Percentiles rank a stretch among this genome's conserved stretches.
Evolutionary conservation across 106 monocot genomes (phyloP).

Genomic region (Acanthochlamys bracteata): DNA sequence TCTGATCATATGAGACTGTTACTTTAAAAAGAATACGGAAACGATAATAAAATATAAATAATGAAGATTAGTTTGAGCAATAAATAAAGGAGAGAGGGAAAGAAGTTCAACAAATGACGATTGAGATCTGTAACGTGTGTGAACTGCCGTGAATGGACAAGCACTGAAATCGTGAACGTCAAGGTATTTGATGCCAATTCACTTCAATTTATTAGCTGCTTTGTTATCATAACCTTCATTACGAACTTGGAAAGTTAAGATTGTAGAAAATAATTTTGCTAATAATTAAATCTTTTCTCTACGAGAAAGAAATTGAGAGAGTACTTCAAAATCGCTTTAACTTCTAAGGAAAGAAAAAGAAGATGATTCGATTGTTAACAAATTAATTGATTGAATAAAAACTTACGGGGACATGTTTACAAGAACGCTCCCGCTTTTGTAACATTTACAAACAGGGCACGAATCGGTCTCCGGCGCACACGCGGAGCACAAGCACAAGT

Average conservation of each 20-base stretch:
- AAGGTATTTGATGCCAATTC: no score
- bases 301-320: neutral
- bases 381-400: slow-evolving; percentile 1
- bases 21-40: no score
- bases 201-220: no score
- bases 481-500: slow-evolving; percentile 12
- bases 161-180: no score
- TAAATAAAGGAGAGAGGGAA: neutral
- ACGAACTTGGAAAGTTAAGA: neutral
- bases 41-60: no score
- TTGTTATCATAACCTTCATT: no score
- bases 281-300: neutral
- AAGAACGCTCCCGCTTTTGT: slow-evolving; percentile 2
- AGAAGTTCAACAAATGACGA: no score
- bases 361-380: neutral
- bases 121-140: no score
- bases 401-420: slow-evolving; percentile 5
- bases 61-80: neutral
- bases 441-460: slow-evolving; percentile 10
- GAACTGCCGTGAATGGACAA: no score
- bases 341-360: neutral
- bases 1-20: neutral
- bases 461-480: slow-evolving; percentile 3
- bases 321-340: no score
- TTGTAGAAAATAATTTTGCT: neutral